A percentile compares a stretch with the other conserved stretches of the same genome.
These are phyloP conservation scores for Tolypocladium tundrense DNA, from an alignment of 2,329 filamentous ascomycete genomes.

Conservation along the genomic window DNA sequence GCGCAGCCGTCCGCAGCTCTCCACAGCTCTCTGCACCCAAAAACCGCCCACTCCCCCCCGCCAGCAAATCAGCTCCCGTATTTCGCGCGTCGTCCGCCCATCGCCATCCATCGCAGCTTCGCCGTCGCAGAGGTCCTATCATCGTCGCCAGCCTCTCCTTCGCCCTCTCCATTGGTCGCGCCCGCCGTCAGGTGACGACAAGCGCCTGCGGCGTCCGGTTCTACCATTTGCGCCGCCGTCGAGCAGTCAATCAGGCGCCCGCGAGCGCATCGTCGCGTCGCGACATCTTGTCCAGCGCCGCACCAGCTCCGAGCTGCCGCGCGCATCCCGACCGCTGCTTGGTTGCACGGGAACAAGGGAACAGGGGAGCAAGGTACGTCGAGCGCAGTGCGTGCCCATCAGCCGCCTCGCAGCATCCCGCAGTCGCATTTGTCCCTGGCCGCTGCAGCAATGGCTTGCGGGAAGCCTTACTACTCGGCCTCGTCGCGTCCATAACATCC, in stretches of 20 bases:
- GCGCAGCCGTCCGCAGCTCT: constrained; percentile 3
- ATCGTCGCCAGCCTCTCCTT: constrained; percentile 32
- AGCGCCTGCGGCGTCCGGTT: constrained; percentile 21
- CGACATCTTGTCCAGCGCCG: background rate
- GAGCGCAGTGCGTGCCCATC: background rate
- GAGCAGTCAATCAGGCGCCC: constrained; percentile 13
- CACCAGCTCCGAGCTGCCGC: constrained; percentile 2
- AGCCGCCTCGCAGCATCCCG: constrained; percentile 3
- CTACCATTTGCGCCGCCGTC: constrained; percentile 12
- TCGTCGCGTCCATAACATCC: background rate
- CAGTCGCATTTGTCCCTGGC: constrained; percentile 1
- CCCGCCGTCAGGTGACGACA: constrained; percentile 40
- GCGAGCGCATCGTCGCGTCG: constrained; percentile 8
- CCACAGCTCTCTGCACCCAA: constrained; percentile 6
- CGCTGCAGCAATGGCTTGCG: constrained; percentile 1
- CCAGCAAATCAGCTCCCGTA: constrained; percentile 41
- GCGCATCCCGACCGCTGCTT: background rate
- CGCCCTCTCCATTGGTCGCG: constrained; percentile 36
- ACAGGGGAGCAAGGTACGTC: constrained; percentile 2
- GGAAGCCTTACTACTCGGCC: background rate
- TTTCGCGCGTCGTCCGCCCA: constrained; percentile 22
- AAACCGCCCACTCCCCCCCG: constrained; percentile 9
- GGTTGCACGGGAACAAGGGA: background rate
- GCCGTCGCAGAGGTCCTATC: constrained; percentile 41
- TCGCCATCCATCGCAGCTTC: constrained; percentile 24